phyloP scores from a whole-genome alignment of 2,329 filamentous ascomycete species.

The Neophaeococcomyces aloes region DNA sequence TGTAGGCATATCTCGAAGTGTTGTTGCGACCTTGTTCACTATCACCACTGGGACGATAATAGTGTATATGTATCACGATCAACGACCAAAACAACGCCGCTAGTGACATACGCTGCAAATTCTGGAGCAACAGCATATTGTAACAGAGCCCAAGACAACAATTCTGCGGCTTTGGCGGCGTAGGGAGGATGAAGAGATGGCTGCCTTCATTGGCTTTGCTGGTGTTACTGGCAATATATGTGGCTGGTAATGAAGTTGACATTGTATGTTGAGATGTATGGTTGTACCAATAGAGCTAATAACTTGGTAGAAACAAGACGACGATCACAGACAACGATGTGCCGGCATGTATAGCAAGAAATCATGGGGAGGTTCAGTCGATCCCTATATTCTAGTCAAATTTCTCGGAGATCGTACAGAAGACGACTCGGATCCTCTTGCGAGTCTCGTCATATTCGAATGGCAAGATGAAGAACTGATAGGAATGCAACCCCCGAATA shows the following conservation, averaged over 20 bases:
- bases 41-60: neutral
- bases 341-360: constrained; percentile 87
- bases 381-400: constrained; percentile 80
- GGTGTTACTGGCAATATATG: constrained; percentile 19
- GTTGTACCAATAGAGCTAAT: constrained; percentile 9
- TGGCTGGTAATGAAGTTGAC: constrained; percentile 36
- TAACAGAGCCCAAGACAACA: neutral
- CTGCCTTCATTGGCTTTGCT: constrained; percentile 18
- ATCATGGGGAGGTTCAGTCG: constrained; percentile 75
- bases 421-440: constrained; percentile 58
- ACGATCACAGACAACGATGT: constrained; percentile 69
- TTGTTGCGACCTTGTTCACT: neutral
- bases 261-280: constrained; percentile 28
- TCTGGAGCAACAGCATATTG: too few species aligned
- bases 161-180: neutral
- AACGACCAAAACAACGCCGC: too few species aligned
- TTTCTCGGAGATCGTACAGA: constrained; percentile 50
- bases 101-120: too few species aligned
- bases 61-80: too few species aligned
- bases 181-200: constrained; percentile 17
- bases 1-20: neutral
- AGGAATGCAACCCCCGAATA: constrained; percentile 52
- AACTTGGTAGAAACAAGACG: constrained; percentile 59
- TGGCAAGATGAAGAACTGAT: constrained; percentile 78
- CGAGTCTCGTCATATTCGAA: constrained; percentile 85